A percentile compares a stretch with the other conserved stretches of the same genome.
Evolutionary conservation across 306 rosid genomes (phyloP).

Genomic region (Dalbergia oliveri): DNA sequence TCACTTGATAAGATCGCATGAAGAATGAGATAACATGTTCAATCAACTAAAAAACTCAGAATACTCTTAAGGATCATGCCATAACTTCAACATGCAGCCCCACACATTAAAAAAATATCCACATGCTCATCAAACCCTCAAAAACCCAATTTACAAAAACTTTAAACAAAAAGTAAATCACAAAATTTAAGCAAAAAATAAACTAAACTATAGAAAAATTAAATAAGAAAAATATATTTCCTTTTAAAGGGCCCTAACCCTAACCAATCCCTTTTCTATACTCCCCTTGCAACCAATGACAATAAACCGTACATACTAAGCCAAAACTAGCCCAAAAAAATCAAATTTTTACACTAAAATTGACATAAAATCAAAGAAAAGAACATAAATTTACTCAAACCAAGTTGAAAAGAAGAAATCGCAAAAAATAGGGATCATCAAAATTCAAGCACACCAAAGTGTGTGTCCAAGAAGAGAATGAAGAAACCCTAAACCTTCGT

Average conservation of each 20-base stretch:
- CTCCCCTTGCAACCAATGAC: conserved; percentile 16
- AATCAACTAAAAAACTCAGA: conserved; percentile 4
- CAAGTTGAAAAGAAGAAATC: not conserved
- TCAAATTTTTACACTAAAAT: not conserved
- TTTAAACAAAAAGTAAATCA: not conserved
- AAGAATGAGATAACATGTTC: not conserved
- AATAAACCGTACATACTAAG: not conserved
- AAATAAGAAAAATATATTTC: not conserved
- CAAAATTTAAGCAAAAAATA: not conserved
- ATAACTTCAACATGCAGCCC: conserved; percentile 36
- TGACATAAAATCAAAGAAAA: conserved; percentile 33
- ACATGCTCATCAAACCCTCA: not conserved
- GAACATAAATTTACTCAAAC: conserved; percentile 15
- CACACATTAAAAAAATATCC: conserved; percentile 15
- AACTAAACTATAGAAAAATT: not conserved
- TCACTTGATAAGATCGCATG: conserved; percentile 1
- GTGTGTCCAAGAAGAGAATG: not conserved
- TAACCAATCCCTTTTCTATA: conserved; percentile 12
- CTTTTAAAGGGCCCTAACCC: not conserved
- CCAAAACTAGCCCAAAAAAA: not conserved
- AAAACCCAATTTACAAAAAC: not conserved
- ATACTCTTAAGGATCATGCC: not conserved
- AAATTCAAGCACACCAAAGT: conserved; percentile 20
- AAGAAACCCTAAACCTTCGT: conserved; percentile 68
- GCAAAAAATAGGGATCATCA: not conserved